phyloP scores from a whole-genome alignment of 2,329 filamentous ascomycete species.

The Davidsoniella virescens region DNA sequence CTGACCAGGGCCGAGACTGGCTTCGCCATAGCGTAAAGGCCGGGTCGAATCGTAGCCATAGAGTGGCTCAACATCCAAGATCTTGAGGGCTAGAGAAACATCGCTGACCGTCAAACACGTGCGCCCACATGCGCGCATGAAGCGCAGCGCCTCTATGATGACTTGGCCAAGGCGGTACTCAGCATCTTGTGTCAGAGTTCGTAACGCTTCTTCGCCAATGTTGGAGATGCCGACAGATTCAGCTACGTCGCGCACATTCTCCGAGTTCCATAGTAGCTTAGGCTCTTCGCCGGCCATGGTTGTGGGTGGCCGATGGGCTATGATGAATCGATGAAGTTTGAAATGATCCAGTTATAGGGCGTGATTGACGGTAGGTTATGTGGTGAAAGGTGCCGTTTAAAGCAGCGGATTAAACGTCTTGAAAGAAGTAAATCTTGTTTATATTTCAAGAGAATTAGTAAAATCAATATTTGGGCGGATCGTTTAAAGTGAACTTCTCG shows the following conservation, averaged over 20 bases:
- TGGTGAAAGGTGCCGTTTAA: background rate
- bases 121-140: constrained; percentile 82
- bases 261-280: constrained; percentile 78
- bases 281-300: constrained; percentile 15
- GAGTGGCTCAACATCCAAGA: constrained; percentile 83
- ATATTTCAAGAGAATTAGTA: too few species aligned
- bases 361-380: background rate
- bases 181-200: constrained; percentile 79
- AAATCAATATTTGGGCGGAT: too few species aligned
- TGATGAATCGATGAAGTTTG: background rate
- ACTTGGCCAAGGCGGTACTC: constrained; percentile 92
- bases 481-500: too few species aligned
- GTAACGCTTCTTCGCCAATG: constrained; percentile 71
- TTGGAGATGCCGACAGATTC: constrained; percentile 81
- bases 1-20: constrained; percentile 81
- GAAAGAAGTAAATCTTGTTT: too few species aligned
- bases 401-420: too few species aligned
- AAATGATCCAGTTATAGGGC: background rate
- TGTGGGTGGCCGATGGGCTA: background rate
- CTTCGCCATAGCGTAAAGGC: constrained; percentile 81
- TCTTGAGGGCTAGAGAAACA: constrained; percentile 66
- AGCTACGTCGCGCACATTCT: constrained; percentile 89
- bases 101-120: constrained; percentile 82
- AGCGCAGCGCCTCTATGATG: constrained; percentile 82
- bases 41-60: constrained; percentile 92